These are phyloP conservation scores for Tetraselmis chui DNA, from an alignment of 139 green algal genomes.

Conservation along the genomic window DNA sequence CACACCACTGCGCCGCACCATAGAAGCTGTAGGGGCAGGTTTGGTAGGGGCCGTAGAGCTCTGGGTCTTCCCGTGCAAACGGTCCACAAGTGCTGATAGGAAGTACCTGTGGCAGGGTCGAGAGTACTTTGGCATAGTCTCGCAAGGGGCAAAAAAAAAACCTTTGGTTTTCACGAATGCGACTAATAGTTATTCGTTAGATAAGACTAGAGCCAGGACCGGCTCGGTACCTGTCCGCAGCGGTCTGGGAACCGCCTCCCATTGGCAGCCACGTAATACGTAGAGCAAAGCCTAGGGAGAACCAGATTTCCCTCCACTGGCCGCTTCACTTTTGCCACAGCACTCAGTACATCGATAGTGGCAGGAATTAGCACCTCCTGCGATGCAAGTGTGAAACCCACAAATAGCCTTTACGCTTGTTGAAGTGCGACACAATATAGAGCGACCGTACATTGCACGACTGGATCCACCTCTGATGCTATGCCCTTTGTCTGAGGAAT, in stretches of 20 bases:
- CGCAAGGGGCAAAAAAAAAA: too few species aligned
- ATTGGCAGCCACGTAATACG: background rate
- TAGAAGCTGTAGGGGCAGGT: background rate
- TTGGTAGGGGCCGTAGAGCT: slow-evolving; percentile 1
- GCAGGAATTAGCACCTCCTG: background rate
- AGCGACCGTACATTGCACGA: too few species aligned
- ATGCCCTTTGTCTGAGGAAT: too few species aligned
- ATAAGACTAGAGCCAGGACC: background rate
- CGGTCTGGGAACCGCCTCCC: background rate
- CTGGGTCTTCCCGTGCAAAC: background rate
- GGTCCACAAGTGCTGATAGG: background rate
- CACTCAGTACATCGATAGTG: background rate
- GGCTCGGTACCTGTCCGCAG: background rate
- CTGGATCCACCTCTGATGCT: too few species aligned
- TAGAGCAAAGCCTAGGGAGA: slow-evolving; percentile 1
- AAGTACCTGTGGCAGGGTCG: background rate
- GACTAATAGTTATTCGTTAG: background rate
- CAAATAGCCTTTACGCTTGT: too few species aligned
- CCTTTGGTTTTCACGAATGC: too few species aligned
- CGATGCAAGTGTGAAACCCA: too few species aligned
- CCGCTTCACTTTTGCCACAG: background rate
- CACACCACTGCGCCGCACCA: background rate
- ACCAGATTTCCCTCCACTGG: slow-evolving; percentile 10
- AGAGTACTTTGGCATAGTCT: background rate
- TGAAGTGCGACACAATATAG: too few species aligned